Percentiles rank a stretch among this genome's conserved stretches.
Conservation (phyloP, 2,329 filamentous ascomycete genomes). For the Diaporthe amygdali region DNA sequence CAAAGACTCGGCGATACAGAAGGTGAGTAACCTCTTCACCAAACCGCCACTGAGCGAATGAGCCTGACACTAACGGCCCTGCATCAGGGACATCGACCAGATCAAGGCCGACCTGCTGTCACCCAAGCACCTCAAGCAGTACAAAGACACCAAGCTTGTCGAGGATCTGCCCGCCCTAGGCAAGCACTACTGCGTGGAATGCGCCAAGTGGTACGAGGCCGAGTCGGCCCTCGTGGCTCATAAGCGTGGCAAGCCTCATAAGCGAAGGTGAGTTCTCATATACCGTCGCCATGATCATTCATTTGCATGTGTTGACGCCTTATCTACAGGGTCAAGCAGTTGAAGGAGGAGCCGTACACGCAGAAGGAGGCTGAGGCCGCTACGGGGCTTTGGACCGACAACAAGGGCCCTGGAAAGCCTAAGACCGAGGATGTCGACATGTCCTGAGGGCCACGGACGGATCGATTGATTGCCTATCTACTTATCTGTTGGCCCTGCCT, state of each 20-base stretch:
- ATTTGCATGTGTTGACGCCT: constrained; percentile 24
- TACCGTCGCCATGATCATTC: background rate
- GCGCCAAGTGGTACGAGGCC: constrained; percentile 95
- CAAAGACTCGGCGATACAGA: constrained; percentile 75
- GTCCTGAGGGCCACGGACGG: constrained; percentile 30
- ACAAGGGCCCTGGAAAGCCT: constrained; percentile 52
- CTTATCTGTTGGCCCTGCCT: background rate
- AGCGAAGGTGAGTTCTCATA: constrained; percentile 69
- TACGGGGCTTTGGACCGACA: constrained; percentile 73
- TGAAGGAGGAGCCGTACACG: constrained; percentile 84
- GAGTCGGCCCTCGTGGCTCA: constrained; percentile 78
- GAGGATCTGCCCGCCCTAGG: constrained; percentile 92
- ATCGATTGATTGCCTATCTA: background rate
- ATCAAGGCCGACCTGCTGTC: constrained; percentile 82
- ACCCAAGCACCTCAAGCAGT: constrained; percentile 79
- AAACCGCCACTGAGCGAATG: background rate
- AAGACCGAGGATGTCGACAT: constrained; percentile 49
- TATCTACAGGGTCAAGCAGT: constrained; percentile 71
- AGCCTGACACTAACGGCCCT: constrained; percentile 23
- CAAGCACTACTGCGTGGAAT: constrained; percentile 86
- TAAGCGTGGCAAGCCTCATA: constrained; percentile 88
- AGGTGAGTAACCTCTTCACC: constrained; percentile 52
- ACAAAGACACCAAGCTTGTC: constrained; percentile 76
- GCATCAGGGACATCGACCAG: constrained; percentile 84
- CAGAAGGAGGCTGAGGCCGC: constrained; percentile 87